phyloP scores from a whole-genome alignment of 1,139 yeast genomes.

The Nakaseomyces uthaithaninus region DNA sequence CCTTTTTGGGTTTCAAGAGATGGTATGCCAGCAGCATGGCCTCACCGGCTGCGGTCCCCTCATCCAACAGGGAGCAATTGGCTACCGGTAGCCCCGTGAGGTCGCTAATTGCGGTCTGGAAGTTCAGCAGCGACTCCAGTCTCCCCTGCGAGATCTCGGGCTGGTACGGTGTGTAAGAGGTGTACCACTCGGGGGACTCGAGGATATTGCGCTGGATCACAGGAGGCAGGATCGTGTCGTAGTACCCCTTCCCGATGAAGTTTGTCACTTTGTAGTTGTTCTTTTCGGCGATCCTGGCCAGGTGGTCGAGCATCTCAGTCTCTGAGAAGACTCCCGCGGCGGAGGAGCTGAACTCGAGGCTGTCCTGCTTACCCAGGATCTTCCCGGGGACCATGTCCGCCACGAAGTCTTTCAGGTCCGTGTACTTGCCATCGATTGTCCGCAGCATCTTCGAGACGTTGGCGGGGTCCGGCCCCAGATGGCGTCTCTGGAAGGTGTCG shows the following conservation, averaged over 20 bases:
- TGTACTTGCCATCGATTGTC: conserved; percentile 47
- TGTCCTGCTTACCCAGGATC: conserved; percentile 58
- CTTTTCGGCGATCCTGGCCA: conserved; percentile 61
- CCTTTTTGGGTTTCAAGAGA: conserved; percentile 57
- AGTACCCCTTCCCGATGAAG: conserved; percentile 90
- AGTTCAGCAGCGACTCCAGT: conserved; percentile 78
- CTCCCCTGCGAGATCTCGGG: conserved; percentile 98
- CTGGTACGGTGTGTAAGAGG: conserved; percentile 96
- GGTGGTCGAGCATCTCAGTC: conserved; percentile 64
- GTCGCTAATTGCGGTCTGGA: conserved; percentile 81
- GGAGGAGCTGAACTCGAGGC: conserved; percentile 36
- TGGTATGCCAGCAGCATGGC: conserved; percentile 85
- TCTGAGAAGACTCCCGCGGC: conserved; percentile 67
- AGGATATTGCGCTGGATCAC: conserved; percentile 87
- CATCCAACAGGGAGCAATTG: conserved; percentile 89
- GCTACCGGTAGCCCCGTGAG: conserved; percentile 89
- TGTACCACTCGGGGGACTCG: conserved; percentile 97
- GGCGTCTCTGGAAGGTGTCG: conserved; percentile 86
- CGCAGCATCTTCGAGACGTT: conserved; percentile 60
- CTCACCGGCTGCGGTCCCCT: conserved; percentile 97
- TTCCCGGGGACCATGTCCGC: conserved; percentile 68
- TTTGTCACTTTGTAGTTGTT: conserved; percentile 60
- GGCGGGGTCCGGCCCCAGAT: conserved; percentile 70
- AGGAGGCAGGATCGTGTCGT: conserved; percentile 82
- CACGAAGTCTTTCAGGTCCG: conserved; percentile 63